These are phyloP conservation scores for Elaphomyces granulatus DNA, from an alignment of 495 filamentous ascomycete species.

Conservation along the genomic window DNA sequence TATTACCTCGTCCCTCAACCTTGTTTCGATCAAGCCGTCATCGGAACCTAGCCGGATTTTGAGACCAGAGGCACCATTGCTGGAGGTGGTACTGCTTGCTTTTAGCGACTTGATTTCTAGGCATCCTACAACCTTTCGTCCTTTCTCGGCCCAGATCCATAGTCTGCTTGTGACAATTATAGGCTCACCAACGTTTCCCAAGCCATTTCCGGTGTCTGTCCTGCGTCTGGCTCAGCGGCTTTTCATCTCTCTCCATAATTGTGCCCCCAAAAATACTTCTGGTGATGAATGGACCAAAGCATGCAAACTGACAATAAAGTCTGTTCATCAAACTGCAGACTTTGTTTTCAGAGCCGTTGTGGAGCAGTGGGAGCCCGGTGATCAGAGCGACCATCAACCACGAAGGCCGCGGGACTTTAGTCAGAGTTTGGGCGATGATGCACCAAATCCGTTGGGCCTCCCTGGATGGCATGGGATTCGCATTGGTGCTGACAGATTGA, in stretches of 20 bases:
- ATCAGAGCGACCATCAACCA: conserved; percentile 14
- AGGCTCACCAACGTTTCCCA: conserved; percentile 15
- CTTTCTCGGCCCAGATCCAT: conserved; percentile 53
- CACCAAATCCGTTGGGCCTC: conserved; percentile 36
- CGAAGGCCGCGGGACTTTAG: conserved; percentile 19
- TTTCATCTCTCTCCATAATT: conserved; percentile 54
- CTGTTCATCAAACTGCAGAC: conserved; percentile 53
- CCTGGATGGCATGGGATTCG: conserved; percentile 56
- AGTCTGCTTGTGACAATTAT: conserved; percentile 37
- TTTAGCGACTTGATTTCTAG: conserved; percentile 55
- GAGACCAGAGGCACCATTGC: conserved; percentile 29
- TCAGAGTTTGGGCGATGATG: conserved; percentile 24
- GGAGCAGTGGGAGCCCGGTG: conserved; percentile 62
- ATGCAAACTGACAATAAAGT: conserved; percentile 41
- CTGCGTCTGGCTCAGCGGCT: conserved; percentile 42
- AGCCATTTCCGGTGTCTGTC: conserved; percentile 33
- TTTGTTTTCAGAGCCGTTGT: conserved; percentile 59
- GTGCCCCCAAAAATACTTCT: conserved; percentile 57
- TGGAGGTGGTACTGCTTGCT: conserved; percentile 48
- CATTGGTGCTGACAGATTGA: conserved; percentile 52
- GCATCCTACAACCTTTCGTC: conserved; percentile 66
- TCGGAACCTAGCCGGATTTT: conserved; percentile 30
- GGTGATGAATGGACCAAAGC: conserved; percentile 59
- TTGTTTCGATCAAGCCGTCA: conserved; percentile 36
- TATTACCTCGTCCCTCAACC: conserved; percentile 53